A percentile compares a stretch with the other conserved stretches of the same genome.
Conservation (phyloP, 1,284 basidiomycete species). For the Leucoagaricus sp. region DNA sequence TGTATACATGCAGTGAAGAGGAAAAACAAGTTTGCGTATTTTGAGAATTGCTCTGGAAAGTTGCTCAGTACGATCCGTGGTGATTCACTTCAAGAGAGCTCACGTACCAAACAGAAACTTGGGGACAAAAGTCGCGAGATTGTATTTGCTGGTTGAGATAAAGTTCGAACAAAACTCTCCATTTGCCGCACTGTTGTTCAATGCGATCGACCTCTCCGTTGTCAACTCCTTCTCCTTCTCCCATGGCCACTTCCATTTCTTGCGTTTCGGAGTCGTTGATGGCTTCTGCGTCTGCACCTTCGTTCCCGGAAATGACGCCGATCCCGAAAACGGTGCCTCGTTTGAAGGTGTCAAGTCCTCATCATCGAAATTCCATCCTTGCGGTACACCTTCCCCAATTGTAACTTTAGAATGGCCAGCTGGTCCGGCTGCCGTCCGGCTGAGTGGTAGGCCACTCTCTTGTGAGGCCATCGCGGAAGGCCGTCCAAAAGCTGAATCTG, state of each 20-base stretch:
- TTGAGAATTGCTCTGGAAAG: conserved; percentile 89
- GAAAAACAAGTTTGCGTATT: conserved; percentile 99
- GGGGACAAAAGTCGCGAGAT: conserved; percentile 84
- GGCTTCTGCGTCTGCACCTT: conserved; percentile 26
- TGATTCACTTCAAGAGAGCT: conserved; percentile 20
- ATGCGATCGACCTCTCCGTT: conserved; percentile 71
- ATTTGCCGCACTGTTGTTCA: conserved; percentile 79
- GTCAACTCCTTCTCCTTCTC: conserved; percentile 57
- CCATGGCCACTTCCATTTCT: conserved; percentile 80
- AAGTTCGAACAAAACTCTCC: conserved; percentile 79
- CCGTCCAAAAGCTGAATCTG: conserved; percentile 65
- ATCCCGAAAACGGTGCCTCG: conserved; percentile 42
- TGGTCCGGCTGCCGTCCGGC: conserved; percentile 56
- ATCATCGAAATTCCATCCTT: conserved; percentile 74
- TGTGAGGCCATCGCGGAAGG: conserved; percentile 65
- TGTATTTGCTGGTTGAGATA: conserved; percentile 97
- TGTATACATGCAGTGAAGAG: conserved; percentile 98
- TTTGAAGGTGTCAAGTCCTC: conserved; percentile 47
- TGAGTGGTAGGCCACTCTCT: conserved; percentile 67
- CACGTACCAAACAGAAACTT: conserved; percentile 88
- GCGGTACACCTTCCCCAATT: conserved; percentile 48
- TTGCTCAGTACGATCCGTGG: conserved; percentile 15
- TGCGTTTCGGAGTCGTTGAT: conserved; percentile 24
- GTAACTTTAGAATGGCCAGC: conserved; percentile 55
- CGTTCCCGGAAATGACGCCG: conserved; percentile 37